Evolutionary conservation across 805 yeast species (phyloP).

Genomic region (Wickerhamomyces pijperi): DNA sequence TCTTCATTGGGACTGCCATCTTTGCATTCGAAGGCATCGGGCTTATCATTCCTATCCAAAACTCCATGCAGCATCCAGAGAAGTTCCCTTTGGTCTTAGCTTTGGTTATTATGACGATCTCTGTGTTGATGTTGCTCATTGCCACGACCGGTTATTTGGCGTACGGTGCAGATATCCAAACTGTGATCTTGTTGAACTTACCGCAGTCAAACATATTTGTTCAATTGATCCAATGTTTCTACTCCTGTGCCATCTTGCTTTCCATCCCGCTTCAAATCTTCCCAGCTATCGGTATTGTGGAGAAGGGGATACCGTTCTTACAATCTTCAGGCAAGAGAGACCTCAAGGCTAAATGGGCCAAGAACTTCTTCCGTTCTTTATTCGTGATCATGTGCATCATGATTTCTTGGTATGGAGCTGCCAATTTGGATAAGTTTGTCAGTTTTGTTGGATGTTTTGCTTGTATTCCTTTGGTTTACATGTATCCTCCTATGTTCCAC

Average conservation of each 20-base stretch:
- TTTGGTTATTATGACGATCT: conserved; percentile 52
- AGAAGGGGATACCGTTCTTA: conserved; percentile 44
- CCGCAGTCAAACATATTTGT: conserved; percentile 59
- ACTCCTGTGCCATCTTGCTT: conserved; percentile 61
- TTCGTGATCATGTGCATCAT: conserved; percentile 44
- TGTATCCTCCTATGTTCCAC: conserved; percentile 77
- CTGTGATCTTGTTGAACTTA: conserved; percentile 61
- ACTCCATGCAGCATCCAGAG: conserved; percentile 68
- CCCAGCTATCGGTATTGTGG: conserved; percentile 69
- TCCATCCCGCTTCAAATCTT: conserved; percentile 76
- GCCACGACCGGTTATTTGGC: conserved; percentile 64
- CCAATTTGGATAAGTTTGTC: conserved; percentile 61
- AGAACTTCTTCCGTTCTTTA: conserved; percentile 44
- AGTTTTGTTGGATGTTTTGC: conserved; percentile 79
- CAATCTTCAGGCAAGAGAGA: conserved; percentile 45
- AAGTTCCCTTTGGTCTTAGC: conserved; percentile 57
- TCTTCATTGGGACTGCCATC: conserved; percentile 75
- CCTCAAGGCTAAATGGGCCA: conserved; percentile 47
- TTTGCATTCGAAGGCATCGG: conserved; percentile 89
- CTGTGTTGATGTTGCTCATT: conserved; percentile 46
- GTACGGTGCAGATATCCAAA: conserved; percentile 51
- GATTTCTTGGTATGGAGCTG: conserved; percentile 58
- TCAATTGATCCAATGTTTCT: conserved; percentile 55
- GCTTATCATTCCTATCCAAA: conserved; percentile 69
- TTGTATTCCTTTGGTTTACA: conserved; percentile 75